Percentiles rank a stretch among this genome's conserved stretches.
Evolutionary conservation across 176 grass and related monocot genomes (phyloP).

Genomic region (Triticum turgidum): DNA sequence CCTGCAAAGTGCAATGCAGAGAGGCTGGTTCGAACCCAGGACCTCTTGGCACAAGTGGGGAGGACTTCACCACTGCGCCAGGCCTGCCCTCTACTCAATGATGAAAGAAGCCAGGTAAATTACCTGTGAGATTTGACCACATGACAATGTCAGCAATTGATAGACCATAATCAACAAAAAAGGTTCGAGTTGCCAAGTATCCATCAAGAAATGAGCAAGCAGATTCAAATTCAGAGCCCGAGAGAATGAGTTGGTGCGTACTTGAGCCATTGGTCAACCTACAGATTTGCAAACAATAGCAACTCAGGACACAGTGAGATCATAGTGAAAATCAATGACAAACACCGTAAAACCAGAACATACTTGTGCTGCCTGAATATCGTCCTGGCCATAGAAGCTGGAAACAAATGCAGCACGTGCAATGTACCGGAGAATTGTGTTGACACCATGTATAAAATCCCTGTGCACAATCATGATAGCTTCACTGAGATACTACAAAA

Average conservation of each 20-base stretch:
- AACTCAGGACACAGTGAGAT: too few relatives aligned
- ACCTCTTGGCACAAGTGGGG: too few relatives aligned
- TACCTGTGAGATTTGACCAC: conserved; percentile 76
- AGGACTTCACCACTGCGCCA: too few relatives aligned
- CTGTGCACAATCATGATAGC: conserved; percentile 26
- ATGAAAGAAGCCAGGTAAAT: neutral
- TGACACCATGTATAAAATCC: conserved; percentile 49
- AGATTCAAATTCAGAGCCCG: too few relatives aligned
- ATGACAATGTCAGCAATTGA: conserved; percentile 67
- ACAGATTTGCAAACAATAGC: too few relatives aligned
- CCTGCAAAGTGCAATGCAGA: too few relatives aligned
- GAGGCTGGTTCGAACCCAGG: too few relatives aligned
- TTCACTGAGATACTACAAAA: neutral
- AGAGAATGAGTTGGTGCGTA: too few relatives aligned
- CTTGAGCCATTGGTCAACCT: too few relatives aligned
- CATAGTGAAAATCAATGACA: too few relatives aligned
- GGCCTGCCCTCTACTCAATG: neutral
- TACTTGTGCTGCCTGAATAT: conserved; percentile 60
- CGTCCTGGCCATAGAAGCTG: conserved; percentile 53
- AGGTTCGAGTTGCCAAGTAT: too few relatives aligned
- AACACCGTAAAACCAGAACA: neutral
- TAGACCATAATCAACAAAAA: neutral
- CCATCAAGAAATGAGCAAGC: too few relatives aligned
- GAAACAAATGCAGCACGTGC: conserved; percentile 36
- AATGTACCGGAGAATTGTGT: conserved; percentile 63